These are phyloP conservation scores for Bertia moriformis DNA, from an alignment of 2,329 filamentous ascomycete species.

Conservation along the genomic window DNA sequence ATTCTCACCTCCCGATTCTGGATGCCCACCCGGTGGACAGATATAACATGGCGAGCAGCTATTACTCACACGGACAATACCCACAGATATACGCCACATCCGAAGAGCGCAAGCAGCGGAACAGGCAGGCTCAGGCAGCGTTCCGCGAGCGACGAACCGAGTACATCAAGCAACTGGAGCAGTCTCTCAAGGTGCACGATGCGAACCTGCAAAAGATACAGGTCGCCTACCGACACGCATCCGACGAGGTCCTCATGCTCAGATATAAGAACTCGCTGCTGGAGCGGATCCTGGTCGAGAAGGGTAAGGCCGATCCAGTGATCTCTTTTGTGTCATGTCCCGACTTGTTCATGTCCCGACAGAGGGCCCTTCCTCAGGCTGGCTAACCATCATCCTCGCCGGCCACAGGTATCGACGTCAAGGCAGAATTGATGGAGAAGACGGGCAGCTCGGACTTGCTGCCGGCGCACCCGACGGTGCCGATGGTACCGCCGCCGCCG, in stretches of 20 bases:
- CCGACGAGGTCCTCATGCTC: slow-evolving; percentile 94
- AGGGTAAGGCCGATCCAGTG: slow-evolving; percentile 40
- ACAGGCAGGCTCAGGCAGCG: slow-evolving; percentile 89
- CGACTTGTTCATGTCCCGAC: not conserved
- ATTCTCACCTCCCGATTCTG: too few species aligned
- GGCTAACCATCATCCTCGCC: slow-evolving; percentile 2
- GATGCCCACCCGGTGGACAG: too few species aligned
- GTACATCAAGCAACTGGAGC: slow-evolving; percentile 98
- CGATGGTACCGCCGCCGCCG: slow-evolving; percentile 57
- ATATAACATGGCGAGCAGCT: too few species aligned
- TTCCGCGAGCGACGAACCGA: slow-evolving; percentile 94
- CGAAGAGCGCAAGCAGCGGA: slow-evolving; percentile 94
- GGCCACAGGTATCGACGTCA: slow-evolving; percentile 74
- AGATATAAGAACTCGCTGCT: slow-evolving; percentile 95
- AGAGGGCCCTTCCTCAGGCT: too few species aligned
- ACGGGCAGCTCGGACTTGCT: slow-evolving; percentile 69
- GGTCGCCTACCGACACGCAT: slow-evolving; percentile 81
- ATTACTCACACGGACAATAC: not conserved
- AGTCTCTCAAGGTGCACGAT: slow-evolving; percentile 93
- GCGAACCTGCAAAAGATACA: slow-evolving; percentile 84
- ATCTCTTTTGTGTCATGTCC: not conserved
- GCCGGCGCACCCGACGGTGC: slow-evolving; percentile 53
- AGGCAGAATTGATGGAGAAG: slow-evolving; percentile 88
- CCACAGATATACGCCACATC: slow-evolving; percentile 91
- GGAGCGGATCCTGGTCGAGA: slow-evolving; percentile 88